phyloP scores from a whole-genome alignment of 192 early-diverging fungal genomes.

The Mortierella claussenii region DNA sequence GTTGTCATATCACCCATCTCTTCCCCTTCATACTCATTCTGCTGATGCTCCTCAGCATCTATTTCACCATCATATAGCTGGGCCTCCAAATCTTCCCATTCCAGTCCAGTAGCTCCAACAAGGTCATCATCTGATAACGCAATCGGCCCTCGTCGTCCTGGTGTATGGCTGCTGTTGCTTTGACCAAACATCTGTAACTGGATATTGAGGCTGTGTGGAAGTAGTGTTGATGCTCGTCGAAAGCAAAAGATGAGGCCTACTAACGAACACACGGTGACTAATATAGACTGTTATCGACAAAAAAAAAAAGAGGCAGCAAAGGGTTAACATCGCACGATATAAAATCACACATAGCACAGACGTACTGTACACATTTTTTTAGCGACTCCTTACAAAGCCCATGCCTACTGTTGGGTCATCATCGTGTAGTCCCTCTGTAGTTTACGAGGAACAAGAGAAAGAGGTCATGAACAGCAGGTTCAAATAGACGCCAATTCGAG shows the following conservation, averaged over 20 bases:
- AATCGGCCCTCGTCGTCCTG: constrained; percentile 31
- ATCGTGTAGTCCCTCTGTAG: constrained; percentile 6
- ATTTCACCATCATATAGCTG: not conserved
- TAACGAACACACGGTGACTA: constrained; percentile 24
- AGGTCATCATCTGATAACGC: constrained; percentile 46
- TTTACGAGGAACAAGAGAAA: too few relatives aligned
- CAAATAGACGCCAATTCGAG: too few relatives aligned
- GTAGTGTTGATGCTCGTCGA: constrained; percentile 28
- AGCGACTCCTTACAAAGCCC: constrained; percentile 27
- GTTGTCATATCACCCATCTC: constrained; percentile 17
- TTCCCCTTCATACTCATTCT: not conserved
- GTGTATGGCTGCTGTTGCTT: constrained; percentile 1
- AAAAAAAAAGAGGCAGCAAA: constrained; percentile 2
- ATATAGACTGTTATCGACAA: constrained; percentile 17
- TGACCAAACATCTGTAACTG: constrained; percentile 33
- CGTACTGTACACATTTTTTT: not conserved
- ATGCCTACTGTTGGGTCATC: constrained; percentile 26
- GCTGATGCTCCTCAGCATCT: constrained; percentile 7
- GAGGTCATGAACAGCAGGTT: too few relatives aligned
- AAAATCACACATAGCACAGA: too few relatives aligned
- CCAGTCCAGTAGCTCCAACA: constrained; percentile 32
- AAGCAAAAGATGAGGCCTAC: constrained; percentile 39
- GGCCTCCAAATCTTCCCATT: constrained; percentile 45
- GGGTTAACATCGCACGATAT: too few relatives aligned
- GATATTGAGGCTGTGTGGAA: constrained; percentile 40